Evolutionary conservation across 164 flowering plant genomes (phyloP), one percentile per base, ranked within the genome.

Genomic region (Saururus chinensis): DNA sequence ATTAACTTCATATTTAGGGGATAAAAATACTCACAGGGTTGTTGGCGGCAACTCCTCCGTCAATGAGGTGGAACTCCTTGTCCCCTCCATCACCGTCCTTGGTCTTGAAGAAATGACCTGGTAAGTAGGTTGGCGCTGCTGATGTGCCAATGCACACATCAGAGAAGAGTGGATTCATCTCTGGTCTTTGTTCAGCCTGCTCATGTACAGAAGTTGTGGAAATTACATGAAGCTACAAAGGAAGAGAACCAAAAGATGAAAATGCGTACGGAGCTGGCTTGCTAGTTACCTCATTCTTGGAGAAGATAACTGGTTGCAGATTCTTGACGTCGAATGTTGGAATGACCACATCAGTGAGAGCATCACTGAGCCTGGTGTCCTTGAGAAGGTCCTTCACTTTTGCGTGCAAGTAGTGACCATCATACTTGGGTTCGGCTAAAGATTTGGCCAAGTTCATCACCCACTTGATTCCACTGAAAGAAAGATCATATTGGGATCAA

Each of bases 241-340:
- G n/a, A n/a, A n/a, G n/a, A n/a, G n/a, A n/a, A n/a, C n/a, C n/a
- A n/a, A n/a, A n/a, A n/a, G n/a, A n/a, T n/a, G n/a, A n/a, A n/a
- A n/a, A n/a, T n/a, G n/a, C n/a, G 57, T 25, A 54, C 12, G 45
- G 8, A 41, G 45, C 1, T 53, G 56, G 16, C 22, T 53, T 20
- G 23, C 23, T n/a, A n/a, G 21, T 8, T 19, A 78, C 81, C 82
- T 66, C 30, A 57, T 59, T 0, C 68, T 48, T 62, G 79, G n/a
- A 75, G 65, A 82, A 82, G 67, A 80, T 71, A 25, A 48, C 57
- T 11, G 81, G 78, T 55, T 82, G 80, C 6, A 78, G 73, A 17
- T 3, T 70, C 64, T 75, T 78, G 65, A 80, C 73, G 61, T 82
- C 86, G 22, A 80, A 82, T 16, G 81, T 72, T 6, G 81, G 74